Conservation (phyloP, 2,329 filamentous ascomycete species). For the Diaporthe sp. region DNA sequence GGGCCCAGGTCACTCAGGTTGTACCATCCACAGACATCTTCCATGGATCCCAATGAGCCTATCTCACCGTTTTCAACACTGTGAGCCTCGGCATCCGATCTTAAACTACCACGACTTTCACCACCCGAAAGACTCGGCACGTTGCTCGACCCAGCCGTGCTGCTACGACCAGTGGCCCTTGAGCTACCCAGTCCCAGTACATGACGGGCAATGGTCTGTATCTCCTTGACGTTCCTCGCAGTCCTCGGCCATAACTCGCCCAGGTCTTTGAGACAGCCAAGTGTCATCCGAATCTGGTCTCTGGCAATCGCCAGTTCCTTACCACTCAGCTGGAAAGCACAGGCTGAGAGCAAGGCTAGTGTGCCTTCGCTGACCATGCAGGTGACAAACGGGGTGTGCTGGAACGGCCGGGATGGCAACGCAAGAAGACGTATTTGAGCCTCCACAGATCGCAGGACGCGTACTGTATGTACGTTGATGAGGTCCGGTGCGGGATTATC, state of each 20-base stretch:
- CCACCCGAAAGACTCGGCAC: slow-evolving; percentile 10
- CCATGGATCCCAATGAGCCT: neutral
- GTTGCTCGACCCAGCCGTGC: neutral
- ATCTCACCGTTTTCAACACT: neutral
- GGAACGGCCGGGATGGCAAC: neutral
- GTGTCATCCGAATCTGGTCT: slow-evolving; percentile 12
- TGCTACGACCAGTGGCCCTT: too few species aligned
- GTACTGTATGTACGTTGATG: slow-evolving; percentile 6
- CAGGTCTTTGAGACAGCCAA: slow-evolving; percentile 7
- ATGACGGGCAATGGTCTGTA: slow-evolving; percentile 16
- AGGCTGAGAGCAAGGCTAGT: slow-evolving; percentile 18
- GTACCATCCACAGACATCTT: slow-evolving; percentile 27
- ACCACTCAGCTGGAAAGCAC: slow-evolving; percentile 6
- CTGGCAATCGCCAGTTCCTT: neutral
- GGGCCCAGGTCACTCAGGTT: neutral
- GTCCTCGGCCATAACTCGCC: slow-evolving; percentile 17
- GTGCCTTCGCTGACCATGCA: slow-evolving; percentile 29
- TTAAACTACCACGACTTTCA: neutral
- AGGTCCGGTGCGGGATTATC: neutral
- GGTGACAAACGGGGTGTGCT: slow-evolving; percentile 10
- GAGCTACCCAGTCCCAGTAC: neutral
- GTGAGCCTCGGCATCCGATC: neutral
- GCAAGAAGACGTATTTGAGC: slow-evolving; percentile 7
- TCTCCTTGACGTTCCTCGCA: neutral
- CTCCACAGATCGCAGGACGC: neutral